These are phyloP conservation scores for Oidiodendron maius DNA, from an alignment of 495 filamentous ascomycete genomes.

Conservation along the genomic window DNA sequence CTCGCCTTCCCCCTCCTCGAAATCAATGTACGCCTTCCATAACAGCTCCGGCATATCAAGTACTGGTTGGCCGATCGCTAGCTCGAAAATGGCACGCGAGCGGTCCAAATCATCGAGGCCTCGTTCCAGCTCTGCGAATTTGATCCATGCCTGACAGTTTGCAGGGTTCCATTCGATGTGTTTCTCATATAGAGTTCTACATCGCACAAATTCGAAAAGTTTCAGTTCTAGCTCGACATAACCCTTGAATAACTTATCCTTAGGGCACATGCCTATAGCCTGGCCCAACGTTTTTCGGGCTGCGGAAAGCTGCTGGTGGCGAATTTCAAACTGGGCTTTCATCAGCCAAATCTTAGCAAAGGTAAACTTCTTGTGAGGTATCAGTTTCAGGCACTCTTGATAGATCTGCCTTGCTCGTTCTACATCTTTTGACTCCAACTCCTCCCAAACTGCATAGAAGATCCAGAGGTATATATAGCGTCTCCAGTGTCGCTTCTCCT, in stretches of 20 bases:
- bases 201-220: conserved; percentile 86
- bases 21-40: conserved; percentile 98
- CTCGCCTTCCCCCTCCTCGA: conserved; percentile 90
- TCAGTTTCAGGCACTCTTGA: conserved; percentile 75
- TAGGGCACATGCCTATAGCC: conserved; percentile 91
- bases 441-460: conserved; percentile 95
- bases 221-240: conserved; percentile 90
- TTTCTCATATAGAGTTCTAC: conserved; percentile 88
- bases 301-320: conserved; percentile 70
- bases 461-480: conserved; percentile 97
- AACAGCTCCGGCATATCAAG: conserved; percentile 98
- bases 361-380: conserved; percentile 95
- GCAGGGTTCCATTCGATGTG: conserved; percentile 84
- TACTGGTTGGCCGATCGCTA: conserved; percentile 74
- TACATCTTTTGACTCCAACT: conserved; percentile 73
- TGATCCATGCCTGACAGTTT: conserved; percentile 91
- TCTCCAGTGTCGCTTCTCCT: conserved; percentile 96
- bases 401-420: conserved; percentile 86
- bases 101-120: conserved; percentile 85
- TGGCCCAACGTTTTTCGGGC: conserved; percentile 85
- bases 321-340: conserved; percentile 88
- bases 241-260: conserved; percentile 88
- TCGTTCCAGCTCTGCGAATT: conserved; percentile 87
- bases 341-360: conserved; percentile 95
- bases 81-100: conserved; percentile 84